Evolutionary conservation across 2,329 filamentous ascomycete genomes (phyloP), one percentile per base, ranked within the genome.

Genomic region (Elsinoe fawcettii): DNA sequence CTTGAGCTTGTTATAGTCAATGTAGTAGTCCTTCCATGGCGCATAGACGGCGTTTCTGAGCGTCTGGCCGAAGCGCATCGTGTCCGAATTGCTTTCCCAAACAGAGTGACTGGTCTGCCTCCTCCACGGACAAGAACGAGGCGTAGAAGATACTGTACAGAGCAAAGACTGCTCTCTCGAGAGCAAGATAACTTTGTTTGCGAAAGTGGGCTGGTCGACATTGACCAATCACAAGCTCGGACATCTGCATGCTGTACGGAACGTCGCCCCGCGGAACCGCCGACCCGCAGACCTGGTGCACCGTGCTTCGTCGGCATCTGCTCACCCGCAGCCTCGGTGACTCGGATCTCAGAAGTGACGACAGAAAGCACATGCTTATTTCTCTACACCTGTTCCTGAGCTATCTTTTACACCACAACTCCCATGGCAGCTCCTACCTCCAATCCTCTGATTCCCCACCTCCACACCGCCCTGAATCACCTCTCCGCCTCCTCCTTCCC

Each of bases 1-100:
- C 80, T 97, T 97, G 63, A 99, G 84, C 80, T 92, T 96, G 66
- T 81, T 77, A 73, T 99, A 99, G 76, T 97, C 91, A 69, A 99
- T 89, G 77, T 99, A 97, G 68, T 95, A 82, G 70, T 86, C 88
- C 72, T 87, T 88, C 92, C 92, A 99, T 68, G 90, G 90, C 64
- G 81, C 75, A 71, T 97, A 93, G 66, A 88, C 78, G 59, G 88
- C 85, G 66, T 83, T 82, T 66, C 85, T 83, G 60, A 99, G 81
- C 54, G 90, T 96, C 75, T 85, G 89, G 61, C 92, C 92, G 77
- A 96, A 99, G 66, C 90, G 87, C 93, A 99, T 97, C 18, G n/a
- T 60, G 25, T 11, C 16, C 14, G 18, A 14, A 14, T 5, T 49
- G 32, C 9, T 4, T 16, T 14, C 2, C 27, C 14, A 14, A 4